phyloP scores from a whole-genome alignment of 768 basidiomycete genomes.

The Kwoniella europaea region DNA sequence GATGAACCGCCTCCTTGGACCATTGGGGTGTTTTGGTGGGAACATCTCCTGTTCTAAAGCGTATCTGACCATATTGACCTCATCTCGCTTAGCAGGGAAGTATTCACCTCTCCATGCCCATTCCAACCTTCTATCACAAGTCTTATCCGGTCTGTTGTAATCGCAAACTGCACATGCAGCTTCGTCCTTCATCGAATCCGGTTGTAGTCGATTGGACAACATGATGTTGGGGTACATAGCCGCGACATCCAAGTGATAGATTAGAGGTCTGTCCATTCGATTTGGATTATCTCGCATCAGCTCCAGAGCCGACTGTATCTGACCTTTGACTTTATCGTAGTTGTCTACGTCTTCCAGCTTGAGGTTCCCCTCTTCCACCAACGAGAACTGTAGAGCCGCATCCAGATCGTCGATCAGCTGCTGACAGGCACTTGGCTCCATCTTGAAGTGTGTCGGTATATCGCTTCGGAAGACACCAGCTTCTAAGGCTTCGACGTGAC shows the following conservation, averaged over 20 bases:
- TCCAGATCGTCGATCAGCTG: constrained; percentile 94
- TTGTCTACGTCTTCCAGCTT: constrained; percentile 85
- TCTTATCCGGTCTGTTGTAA: constrained; percentile 93
- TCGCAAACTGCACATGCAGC: constrained; percentile 97
- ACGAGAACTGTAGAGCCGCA: constrained; percentile 84
- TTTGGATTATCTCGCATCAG: constrained; percentile 88
- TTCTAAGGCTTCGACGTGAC: constrained; percentile 97
- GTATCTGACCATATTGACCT: constrained; percentile 98
- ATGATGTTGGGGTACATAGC: constrained; percentile 99
- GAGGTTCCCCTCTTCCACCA: constrained; percentile 76
- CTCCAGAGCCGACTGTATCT: constrained; percentile 79
- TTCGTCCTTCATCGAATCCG: constrained; percentile 96
- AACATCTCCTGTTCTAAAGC: constrained; percentile 94
- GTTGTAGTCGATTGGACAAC: constrained; percentile 98
- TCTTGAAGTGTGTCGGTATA: constrained; percentile 91
- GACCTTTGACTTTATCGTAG: constrained; percentile 85
- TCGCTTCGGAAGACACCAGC: constrained; percentile 98
- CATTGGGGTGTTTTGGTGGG: constrained; percentile 76
- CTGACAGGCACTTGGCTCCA: constrained; percentile 83
- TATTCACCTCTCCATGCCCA: constrained; percentile 99
- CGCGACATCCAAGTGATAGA: constrained; percentile 98
- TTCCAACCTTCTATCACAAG: constrained; percentile 86
- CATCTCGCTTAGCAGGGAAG: constrained; percentile 95
- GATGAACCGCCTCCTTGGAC: constrained; percentile 75
- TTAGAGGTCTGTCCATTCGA: constrained; percentile 87